Evolutionary conservation across 2,329 filamentous ascomycete species (phyloP).

Genomic region (Pyrenochaeta sp.): DNA sequence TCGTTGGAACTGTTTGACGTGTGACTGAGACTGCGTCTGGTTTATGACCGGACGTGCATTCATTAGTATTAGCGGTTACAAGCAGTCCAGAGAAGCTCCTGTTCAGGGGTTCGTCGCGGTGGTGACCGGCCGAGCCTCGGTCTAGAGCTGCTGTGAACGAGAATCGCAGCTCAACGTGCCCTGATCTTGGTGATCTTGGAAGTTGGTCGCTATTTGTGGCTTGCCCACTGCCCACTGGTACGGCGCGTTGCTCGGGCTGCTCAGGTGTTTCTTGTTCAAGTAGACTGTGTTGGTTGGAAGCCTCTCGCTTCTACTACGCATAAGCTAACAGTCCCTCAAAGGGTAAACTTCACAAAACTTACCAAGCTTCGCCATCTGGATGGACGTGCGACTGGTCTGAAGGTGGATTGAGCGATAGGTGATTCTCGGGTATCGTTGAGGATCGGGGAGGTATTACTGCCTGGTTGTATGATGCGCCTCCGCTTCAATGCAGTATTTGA

Average conservation of each 20-base stretch:
- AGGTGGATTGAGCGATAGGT: background rate
- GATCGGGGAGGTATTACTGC: background rate
- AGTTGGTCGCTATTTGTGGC: background rate
- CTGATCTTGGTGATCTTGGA: slow-evolving; percentile 5
- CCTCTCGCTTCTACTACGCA: slow-evolving; percentile 2
- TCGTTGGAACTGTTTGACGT: slow-evolving; percentile 4
- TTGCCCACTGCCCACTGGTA: background rate
- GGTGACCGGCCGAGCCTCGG: background rate
- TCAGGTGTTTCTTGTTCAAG: background rate
- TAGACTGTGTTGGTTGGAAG: background rate
- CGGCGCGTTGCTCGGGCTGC: background rate
- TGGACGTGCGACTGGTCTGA: slow-evolving; percentile 2
- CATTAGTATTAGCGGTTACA: slow-evolving; percentile 1
- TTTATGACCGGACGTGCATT: background rate
- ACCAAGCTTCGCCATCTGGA: slow-evolving; percentile 16
- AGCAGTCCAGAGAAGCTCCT: slow-evolving; percentile 13
- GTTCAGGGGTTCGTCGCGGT: slow-evolving; percentile 3
- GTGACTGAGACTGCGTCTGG: background rate
- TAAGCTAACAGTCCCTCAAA: background rate
- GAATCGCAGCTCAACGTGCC: slow-evolving; percentile 23
- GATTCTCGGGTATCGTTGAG: background rate
- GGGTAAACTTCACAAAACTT: background rate
- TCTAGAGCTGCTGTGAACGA: slow-evolving; percentile 18
- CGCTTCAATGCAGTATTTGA: slow-evolving; percentile 7
- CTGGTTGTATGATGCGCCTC: slow-evolving; percentile 5